Evolutionary conservation across 1,284 basidiomycete species (phyloP).

Genomic region (Fomitopsis palustris): DNA sequence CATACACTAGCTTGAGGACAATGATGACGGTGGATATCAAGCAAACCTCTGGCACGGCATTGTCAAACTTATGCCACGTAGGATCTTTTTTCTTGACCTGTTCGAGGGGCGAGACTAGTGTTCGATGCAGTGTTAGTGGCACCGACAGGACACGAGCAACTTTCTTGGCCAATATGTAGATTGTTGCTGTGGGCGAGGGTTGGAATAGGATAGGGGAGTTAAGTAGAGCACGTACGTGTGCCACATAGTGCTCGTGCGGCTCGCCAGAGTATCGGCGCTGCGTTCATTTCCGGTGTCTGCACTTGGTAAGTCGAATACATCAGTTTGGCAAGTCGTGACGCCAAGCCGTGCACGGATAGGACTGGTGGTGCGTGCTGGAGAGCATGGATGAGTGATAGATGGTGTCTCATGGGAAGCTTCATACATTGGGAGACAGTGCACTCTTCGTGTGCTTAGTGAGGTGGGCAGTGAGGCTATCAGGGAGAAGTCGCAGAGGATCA

Average conservation of each 20-base stretch:
- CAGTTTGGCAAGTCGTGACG: slow-evolving; percentile 58
- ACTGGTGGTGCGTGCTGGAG: slow-evolving; percentile 61
- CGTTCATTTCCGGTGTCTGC: slow-evolving; percentile 76
- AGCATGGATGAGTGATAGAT: slow-evolving; percentile 1
- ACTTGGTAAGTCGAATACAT: slow-evolving; percentile 55
- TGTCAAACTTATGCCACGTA: slow-evolving; percentile 50
- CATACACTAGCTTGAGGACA: slow-evolving; percentile 81
- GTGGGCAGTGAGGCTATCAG: slow-evolving; percentile 59
- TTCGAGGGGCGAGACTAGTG: slow-evolving; percentile 42
- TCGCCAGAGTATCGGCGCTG: slow-evolving; percentile 80
- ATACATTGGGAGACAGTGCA: slow-evolving; percentile 67
- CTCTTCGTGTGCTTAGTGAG: slow-evolving; percentile 65
- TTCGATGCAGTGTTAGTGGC: slow-evolving; percentile 56
- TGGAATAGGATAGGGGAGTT: not conserved
- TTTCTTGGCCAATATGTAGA: slow-evolving; percentile 62
- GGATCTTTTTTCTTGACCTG: slow-evolving; percentile 38
- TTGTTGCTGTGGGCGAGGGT: slow-evolving; percentile 39
- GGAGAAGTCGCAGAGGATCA: slow-evolving; percentile 66
- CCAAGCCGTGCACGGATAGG: slow-evolving; percentile 53
- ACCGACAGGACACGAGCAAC: slow-evolving; percentile 56
- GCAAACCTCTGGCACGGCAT: slow-evolving; percentile 73
- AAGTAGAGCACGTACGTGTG: slow-evolving; percentile 55
- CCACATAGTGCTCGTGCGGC: slow-evolving; percentile 67
- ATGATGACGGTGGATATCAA: slow-evolving; percentile 65
- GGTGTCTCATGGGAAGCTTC: slow-evolving; percentile 16